phyloP scores from a whole-genome alignment of 768 basidiomycete genomes.

The Glaciozyma antarctica region DNA sequence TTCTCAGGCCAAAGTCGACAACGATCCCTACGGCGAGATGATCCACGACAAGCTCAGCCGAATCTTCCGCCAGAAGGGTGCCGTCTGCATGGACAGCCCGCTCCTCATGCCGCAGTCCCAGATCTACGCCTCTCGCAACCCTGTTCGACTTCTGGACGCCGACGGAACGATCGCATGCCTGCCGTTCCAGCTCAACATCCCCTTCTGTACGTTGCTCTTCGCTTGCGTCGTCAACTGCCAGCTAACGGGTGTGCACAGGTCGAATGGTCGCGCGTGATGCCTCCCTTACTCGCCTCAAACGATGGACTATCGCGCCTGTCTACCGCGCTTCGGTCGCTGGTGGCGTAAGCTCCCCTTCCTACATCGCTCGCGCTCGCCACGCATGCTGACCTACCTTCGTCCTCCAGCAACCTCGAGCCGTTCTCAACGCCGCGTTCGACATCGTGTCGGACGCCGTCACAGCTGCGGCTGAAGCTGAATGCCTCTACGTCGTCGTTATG shows the following conservation, averaged over 20 bases:
- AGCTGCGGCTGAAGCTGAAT: constrained; percentile 37
- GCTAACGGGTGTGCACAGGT: constrained; percentile 5
- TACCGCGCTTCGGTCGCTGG: constrained; percentile 32
- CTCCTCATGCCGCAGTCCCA: constrained; percentile 33
- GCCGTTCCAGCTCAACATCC: constrained; percentile 31
- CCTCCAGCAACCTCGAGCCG: constrained; percentile 30
- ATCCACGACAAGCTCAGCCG: constrained; percentile 33
- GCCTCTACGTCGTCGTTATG: constrained; percentile 32
- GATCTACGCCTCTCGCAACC: constrained; percentile 32
- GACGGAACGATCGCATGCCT: constrained; percentile 31
- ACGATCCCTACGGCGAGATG: constrained; percentile 31
- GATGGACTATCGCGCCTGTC: constrained; percentile 36
- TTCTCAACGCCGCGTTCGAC: constrained; percentile 36
- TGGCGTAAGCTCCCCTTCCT: constrained; percentile 23
- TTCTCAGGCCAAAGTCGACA: constrained; percentile 29
- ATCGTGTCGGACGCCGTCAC: constrained; percentile 35
- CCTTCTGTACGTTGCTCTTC: constrained; percentile 18
- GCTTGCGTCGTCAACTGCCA: too few relatives aligned
- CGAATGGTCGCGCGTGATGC: constrained; percentile 34
- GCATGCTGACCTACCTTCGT: too few relatives aligned
- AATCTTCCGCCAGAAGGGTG: constrained; percentile 32
- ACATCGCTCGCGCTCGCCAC: too few relatives aligned
- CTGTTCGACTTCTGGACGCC: constrained; percentile 30
- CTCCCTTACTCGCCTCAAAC: constrained; percentile 34
- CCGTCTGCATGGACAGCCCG: constrained; percentile 32